Evolutionary conservation across 192 early-diverging fungal genomes (phyloP), one percentile per base, ranked within the genome.

Genomic region (Umbelopsis sp.): DNA sequence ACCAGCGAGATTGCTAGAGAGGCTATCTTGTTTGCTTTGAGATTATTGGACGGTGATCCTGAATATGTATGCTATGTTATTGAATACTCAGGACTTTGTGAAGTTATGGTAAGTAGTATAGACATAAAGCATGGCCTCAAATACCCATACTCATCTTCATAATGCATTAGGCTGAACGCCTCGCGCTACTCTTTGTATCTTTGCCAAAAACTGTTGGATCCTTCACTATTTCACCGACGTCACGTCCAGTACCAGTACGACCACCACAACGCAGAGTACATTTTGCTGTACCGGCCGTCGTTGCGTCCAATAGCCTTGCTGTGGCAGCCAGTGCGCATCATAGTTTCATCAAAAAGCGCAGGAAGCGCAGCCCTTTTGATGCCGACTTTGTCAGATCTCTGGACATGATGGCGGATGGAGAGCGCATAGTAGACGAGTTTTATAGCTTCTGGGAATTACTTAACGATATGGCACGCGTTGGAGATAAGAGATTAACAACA

Each of bases 1-100:
- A 79, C 78, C 1, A 74, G 78, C 53, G 74, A 79, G 30, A 79
- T 75, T 58, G 78, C 78, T n/a, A 49, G 78, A 23, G 78, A 79
- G 49, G 73, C 78, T 4, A 75, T 79, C n/a, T 66, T 79, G 11
- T 75, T 79, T 72, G 78, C 78, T 11, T 58, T 79, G 22, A 37
- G 74, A 18, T 35, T 79, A 49, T 49, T 79, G 71, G 69, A 74
- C 12, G 74, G 70, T 4, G 78, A 79, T 41, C 78, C 78, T 6
- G 78, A 79, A 67, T 79, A 75, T 66, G 73, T 75, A 10, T 74
- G 73, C 23, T 79, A 79, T 67, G 74, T 79, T 1, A 67, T 79
- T 12, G 78, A 79, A 61, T 79, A 79, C 48, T 79, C 78, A 65
- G 73, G 73, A 12, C 64, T 79, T 46, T 79, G 78, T 58, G 78